Percentiles rank a stretch among this genome's conserved stretches.
Evolutionary conservation across 768 basidiomycete species (phyloP).

Genomic region (Lanmaoa pseudosensibilis): DNA sequence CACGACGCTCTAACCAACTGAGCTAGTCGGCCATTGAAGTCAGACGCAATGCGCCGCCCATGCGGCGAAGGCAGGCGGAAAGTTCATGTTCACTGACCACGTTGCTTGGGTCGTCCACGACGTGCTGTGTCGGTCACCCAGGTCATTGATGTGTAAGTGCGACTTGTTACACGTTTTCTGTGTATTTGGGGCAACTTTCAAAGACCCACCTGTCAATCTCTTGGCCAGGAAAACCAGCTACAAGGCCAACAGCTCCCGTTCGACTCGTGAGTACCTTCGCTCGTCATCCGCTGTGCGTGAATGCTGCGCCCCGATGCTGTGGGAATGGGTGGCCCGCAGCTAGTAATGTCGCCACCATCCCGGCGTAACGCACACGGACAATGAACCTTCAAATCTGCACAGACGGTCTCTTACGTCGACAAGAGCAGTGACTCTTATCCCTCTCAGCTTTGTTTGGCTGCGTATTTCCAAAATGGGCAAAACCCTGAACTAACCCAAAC

Average conservation of each 20-base stretch:
- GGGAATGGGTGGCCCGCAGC: not conserved
- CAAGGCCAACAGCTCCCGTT: not conserved
- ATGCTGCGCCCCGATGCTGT: not conserved
- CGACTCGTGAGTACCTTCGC: not conserved
- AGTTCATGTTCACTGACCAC: not conserved
- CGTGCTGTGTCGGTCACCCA: not conserved
- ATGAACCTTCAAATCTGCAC: not conserved
- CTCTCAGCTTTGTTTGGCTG: not conserved
- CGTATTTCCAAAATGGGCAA: too few relatives aligned
- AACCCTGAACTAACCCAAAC: too few relatives aligned
- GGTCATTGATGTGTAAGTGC: not conserved
- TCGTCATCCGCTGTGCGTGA: not conserved
- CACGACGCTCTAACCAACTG: slow-evolving; percentile 93
- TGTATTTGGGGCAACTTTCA: not conserved
- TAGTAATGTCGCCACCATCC: not conserved
- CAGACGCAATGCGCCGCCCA: fast-evolving
- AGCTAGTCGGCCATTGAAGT: slow-evolving; percentile 73
- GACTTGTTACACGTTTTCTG: not conserved
- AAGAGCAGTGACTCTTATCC: too few relatives aligned
- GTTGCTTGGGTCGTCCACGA: not conserved
- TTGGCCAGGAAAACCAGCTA: not conserved
- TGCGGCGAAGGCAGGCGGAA: not conserved
- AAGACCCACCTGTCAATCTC: not conserved
- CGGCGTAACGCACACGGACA: not conserved
- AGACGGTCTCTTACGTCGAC: too few relatives aligned